These are phyloP conservation scores for Trametes versicolor DNA, from an alignment of 1,284 basidiomycete genomes.

Conservation along the genomic window DNA sequence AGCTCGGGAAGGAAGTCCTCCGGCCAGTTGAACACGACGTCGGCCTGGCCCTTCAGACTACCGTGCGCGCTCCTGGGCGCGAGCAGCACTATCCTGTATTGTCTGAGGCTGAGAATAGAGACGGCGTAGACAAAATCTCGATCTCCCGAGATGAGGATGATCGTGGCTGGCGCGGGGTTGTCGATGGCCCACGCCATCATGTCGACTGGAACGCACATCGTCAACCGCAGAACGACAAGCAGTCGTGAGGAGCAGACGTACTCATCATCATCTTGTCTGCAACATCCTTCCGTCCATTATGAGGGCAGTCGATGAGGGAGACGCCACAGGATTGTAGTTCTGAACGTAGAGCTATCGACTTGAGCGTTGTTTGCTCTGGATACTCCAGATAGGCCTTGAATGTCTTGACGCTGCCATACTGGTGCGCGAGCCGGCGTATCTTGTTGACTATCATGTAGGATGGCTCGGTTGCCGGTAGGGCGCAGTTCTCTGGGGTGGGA, in stretches of 20 bases:
- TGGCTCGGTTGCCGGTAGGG: slow-evolving; percentile 53
- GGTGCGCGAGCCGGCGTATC: slow-evolving; percentile 40
- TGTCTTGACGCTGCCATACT: slow-evolving; percentile 40
- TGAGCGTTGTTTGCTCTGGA: slow-evolving; percentile 44
- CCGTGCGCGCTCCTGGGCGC: slow-evolving; percentile 33
- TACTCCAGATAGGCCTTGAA: slow-evolving; percentile 63
- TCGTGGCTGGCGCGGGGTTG: slow-evolving; percentile 56
- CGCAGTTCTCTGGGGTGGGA: slow-evolving; percentile 60
- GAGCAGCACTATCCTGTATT: slow-evolving; percentile 56
- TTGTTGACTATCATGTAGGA: slow-evolving; percentile 50
- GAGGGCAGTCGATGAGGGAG: slow-evolving; percentile 55
- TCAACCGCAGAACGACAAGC: background rate
- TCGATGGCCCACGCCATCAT: slow-evolving; percentile 68
- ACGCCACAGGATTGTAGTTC: slow-evolving; percentile 53
- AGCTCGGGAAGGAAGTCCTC: slow-evolving; percentile 45
- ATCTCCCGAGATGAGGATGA: slow-evolving; percentile 65
- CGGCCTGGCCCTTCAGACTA: slow-evolving; percentile 64
- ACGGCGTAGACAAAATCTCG: slow-evolving; percentile 67
- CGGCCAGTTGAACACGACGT: slow-evolving; percentile 61
- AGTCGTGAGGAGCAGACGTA: slow-evolving; percentile 22
- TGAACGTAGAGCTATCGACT: slow-evolving; percentile 54
- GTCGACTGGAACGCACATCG: slow-evolving; percentile 53
- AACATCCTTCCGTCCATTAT: slow-evolving; percentile 52
- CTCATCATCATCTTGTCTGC: slow-evolving; percentile 54
- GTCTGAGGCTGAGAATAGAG: slow-evolving; percentile 57